phyloP scores from a whole-genome alignment of 192 early-diverging fungal genomes.

The Linnemannia zychae region DNA sequence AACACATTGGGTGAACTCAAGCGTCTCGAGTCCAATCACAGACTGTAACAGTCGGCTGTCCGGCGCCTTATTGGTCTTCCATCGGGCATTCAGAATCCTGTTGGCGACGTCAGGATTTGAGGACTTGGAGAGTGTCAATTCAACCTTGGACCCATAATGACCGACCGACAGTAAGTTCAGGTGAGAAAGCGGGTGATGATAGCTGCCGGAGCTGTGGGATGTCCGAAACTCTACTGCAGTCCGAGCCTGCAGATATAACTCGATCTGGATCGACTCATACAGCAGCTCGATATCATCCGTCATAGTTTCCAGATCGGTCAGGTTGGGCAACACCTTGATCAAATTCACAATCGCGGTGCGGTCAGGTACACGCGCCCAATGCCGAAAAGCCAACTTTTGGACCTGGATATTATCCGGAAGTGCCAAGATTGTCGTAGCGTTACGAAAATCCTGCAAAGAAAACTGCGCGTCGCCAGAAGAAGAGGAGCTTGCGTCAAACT shows the following conservation, averaged over 20 bases:
- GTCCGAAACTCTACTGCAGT: not conserved
- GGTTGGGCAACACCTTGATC: not conserved
- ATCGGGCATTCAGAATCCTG: conserved; percentile 13
- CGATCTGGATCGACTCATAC: not conserved
- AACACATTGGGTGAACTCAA: conserved; percentile 5
- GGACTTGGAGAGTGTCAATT: not conserved
- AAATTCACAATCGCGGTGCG: not conserved
- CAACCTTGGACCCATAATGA: not conserved
- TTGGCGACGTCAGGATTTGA: not conserved
- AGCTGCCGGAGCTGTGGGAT: not conserved
- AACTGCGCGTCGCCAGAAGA: not conserved
- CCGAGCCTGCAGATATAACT: not conserved
- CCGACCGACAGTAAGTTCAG: not conserved
- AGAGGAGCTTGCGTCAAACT: not conserved
- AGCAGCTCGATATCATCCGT: not conserved
- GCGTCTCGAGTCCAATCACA: conserved; percentile 14
- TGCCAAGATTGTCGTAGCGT: not conserved
- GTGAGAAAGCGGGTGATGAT: not conserved
- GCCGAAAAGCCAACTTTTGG: not conserved
- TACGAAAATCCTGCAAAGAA: conserved; percentile 14
- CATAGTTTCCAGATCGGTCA: conserved; percentile 14
- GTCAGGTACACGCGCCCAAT: conserved; percentile 16
- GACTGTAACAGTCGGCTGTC: not conserved
- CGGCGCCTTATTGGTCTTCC: not conserved
- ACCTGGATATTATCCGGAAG: conserved; percentile 22